phyloP scores from a whole-genome alignment of 805 yeast genomes.

The Candida morakotiae region DNA sequence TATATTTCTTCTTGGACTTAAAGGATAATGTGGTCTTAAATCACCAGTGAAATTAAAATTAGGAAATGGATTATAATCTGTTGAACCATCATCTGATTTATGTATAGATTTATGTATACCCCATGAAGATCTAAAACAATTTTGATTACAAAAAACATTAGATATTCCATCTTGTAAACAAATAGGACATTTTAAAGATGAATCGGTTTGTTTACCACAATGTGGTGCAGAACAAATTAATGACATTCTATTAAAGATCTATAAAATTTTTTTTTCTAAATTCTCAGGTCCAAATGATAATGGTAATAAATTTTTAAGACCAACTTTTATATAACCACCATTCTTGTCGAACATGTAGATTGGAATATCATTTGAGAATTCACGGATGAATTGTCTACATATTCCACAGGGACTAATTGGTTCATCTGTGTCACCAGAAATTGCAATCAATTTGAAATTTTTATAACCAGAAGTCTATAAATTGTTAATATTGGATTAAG shows the following conservation, averaged over 20 bases:
- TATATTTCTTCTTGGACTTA: slow-evolving; percentile 64
- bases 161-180: slow-evolving; percentile 71
- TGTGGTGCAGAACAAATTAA: slow-evolving; percentile 65
- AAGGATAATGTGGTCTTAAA: slow-evolving; percentile 76
- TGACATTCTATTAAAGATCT: slow-evolving; percentile 7
- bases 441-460: slow-evolving; percentile 57
- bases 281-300: slow-evolving; percentile 83
- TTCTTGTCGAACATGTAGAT: slow-evolving; percentile 64
- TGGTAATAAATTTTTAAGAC: slow-evolving; percentile 68
- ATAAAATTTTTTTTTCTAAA: slow-evolving; percentile 18
- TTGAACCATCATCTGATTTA: slow-evolving; percentile 46
- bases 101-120: slow-evolving; percentile 73
- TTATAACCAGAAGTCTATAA: slow-evolving; percentile 35
- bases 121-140: slow-evolving; percentile 75
- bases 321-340: slow-evolving; percentile 43
- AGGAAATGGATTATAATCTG: slow-evolving; percentile 82
- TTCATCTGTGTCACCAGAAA: slow-evolving; percentile 54
- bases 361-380: slow-evolving; percentile 60
- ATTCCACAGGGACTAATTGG: slow-evolving; percentile 90
- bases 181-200: slow-evolving; percentile 83
- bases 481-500: slow-evolving; percentile 11
- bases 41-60: slow-evolving; percentile 69
- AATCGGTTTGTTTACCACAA: slow-evolving; percentile 79
- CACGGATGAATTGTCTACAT: slow-evolving; percentile 86
- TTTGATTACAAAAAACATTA: slow-evolving; percentile 74